Base-by-base conservation (phyloP, 331 rosid species). In the Malus hybrid region DNA sequence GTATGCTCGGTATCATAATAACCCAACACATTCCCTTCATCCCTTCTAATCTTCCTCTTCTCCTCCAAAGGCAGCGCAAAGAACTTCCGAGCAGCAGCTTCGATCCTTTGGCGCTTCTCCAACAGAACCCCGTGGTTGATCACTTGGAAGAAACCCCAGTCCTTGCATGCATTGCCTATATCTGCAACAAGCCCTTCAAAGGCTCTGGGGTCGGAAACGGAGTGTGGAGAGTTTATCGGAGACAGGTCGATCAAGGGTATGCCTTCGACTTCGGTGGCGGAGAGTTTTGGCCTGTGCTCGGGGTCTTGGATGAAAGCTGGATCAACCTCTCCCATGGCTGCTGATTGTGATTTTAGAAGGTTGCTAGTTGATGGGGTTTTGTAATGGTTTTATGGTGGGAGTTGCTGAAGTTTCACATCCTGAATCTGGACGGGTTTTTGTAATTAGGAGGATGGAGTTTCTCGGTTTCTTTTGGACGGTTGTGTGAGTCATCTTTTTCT, bases 71-170 rank as follows among this genome's bases (percentile, higher is more conserved):
- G 82, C 82, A 71, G 93, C 0, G 84, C 74, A 60, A 93, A 93
- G 86, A 88, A 93, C 79, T 60, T 3, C 64, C 69, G 81, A 4
- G 91, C 72, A 0, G 72, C 90, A 4, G 60, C 57, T 19, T 86
- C 84, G 0, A 86, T 74, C 74, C 64, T 83, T 63, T 79, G 68
- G 6, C 88, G 82, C 22, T 63, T 64, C 70, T 77, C 80, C 5
- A 55, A 44, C 0, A 93, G 73, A 42, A 93, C 90, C 7, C 87
- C 89, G 32, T 87, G 97, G 77, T 93, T 93, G 71, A 30, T 84
- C 53, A 87, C 96, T 69, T 89, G 90, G 81, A 93, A 90, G 89
- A 90, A 93, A 1, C 95, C 96, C 95, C 96, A 90, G 0, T 90
- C 82, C 66, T 74, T 74, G 81, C 91, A 82, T 5, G 97, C 93